Base-by-base conservation (phyloP, 202 grass and related monocot genomes). In the Cymbopogon flexuosus region DNA sequence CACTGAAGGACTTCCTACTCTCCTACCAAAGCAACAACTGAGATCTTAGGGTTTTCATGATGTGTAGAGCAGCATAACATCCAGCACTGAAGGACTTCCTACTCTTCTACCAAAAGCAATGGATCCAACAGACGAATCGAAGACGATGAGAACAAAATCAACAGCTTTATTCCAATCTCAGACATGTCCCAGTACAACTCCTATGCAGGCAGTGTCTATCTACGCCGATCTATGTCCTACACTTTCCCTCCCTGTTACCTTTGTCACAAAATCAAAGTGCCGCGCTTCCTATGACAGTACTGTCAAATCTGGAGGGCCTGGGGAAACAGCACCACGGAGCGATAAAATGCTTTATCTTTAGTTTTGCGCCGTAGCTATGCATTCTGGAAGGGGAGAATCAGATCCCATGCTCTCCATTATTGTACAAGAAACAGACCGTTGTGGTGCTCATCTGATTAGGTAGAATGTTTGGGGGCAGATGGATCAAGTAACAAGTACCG, bases 291-390 rank as follows among this genome's bases (percentile, higher is more conserved):
- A 59, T 63, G 79, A 79, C 51, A n/a, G 49, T 34, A 70, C 0
- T 47, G 66, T 72, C 30, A 82, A 84, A 65, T 80, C 56, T 35
- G n/a, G 18, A 61, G 54, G 15, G 24, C 0, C 69, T 52, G 15
- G 24, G 68, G 2, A 71, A 71, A 71, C 24, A 70, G 37, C 59
- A 75, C 46, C 23, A 79, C 35, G 2, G 81, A 76, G 36, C 21
- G 76, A 76, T 65, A 23, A 87, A 87, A 77, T 81, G 64, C 76
- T 87, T 34, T 33, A 11, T 79, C 88, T 90, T 90, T 84, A 90
- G 80, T 80, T 87, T 62, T 87, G 77, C 66, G 29, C 88, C 88
- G 2, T 51, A 73, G 72, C 80, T 73, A 77, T 51, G 60, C 39
- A 31, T 77, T 29, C 40, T 23, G n/a, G 37, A 84, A 83, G 21